phyloP scores from a whole-genome alignment of 2,329 filamentous ascomycete species.

The Diplodia seriata region DNA sequence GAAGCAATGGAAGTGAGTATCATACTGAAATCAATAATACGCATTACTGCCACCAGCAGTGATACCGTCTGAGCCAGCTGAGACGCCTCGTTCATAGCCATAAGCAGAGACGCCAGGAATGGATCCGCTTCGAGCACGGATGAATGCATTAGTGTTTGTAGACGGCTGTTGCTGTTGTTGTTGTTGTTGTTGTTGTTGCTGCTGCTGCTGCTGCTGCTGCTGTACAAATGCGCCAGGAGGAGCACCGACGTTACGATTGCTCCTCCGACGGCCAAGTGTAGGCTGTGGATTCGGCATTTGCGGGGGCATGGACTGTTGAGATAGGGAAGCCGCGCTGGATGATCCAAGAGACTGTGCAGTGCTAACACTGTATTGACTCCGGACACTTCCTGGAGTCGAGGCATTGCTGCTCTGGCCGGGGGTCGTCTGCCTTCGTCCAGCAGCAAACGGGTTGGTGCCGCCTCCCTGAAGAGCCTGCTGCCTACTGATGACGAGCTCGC shows the following conservation, averaged over 20 bases:
- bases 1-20: conserved; percentile 5
- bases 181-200: not conserved
- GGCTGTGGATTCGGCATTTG: conserved; percentile 33
- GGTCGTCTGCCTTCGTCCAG: conserved; percentile 40
- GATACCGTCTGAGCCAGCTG: conserved; percentile 39
- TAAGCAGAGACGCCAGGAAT: conserved; percentile 41
- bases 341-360: conserved; percentile 34
- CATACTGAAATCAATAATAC: conserved; percentile 30
- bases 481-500: conserved; percentile 47
- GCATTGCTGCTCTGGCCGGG: conserved; percentile 13
- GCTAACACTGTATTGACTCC: conserved; percentile 38
- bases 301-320: conserved; percentile 38
- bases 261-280: conserved; percentile 43
- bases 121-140: conserved; percentile 42
- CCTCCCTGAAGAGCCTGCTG: conserved; percentile 42
- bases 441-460: conserved; percentile 47
- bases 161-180: conserved; percentile 29
- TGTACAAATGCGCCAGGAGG: conserved; percentile 38
- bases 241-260: conserved; percentile 45
- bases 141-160: conserved; percentile 42
- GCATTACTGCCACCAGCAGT: conserved; percentile 37
- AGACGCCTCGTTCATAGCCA: conserved; percentile 39
- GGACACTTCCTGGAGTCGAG: not conserved
- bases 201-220: not conserved
- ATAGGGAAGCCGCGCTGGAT: conserved; percentile 42